These are phyloP conservation scores for Beauveria medogensis DNA, from an alignment of 2,329 filamentous ascomycete species.

Conservation along the genomic window DNA sequence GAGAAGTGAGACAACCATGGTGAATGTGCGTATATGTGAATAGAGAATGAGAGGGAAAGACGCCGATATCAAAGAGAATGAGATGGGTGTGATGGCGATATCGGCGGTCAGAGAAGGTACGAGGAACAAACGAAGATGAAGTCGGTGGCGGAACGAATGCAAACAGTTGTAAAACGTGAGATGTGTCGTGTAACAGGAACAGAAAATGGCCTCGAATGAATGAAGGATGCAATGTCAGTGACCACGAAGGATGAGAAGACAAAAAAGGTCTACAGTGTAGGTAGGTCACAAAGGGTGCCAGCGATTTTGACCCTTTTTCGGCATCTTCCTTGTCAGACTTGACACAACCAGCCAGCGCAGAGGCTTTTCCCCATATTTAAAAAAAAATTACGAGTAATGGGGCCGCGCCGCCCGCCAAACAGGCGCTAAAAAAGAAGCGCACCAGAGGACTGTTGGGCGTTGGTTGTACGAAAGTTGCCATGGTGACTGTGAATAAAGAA, in stretches of 20 bases:
- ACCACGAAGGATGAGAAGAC: background rate
- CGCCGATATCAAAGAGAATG: background rate
- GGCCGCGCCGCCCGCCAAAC: background rate
- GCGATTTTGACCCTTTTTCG: slow-evolving; percentile 2
- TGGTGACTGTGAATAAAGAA: no score
- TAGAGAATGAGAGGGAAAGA: background rate
- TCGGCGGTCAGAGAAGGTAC: background rate
- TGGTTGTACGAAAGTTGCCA: no score
- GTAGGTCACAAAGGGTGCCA: background rate
- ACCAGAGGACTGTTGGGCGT: no score
- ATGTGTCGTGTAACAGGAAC: background rate
- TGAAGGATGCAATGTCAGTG: background rate
- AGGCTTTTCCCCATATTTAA: slow-evolving; percentile 4
- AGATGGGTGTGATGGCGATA: background rate
- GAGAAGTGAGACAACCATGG: slow-evolving; percentile 11
- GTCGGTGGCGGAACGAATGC: background rate
- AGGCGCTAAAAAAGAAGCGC: background rate
- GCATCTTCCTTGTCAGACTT: background rate
- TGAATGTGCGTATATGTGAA: slow-evolving; percentile 1
- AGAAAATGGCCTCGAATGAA: background rate
- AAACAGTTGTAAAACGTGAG: background rate
- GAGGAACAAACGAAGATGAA: background rate
- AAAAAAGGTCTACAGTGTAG: no score
- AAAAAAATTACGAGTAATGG: background rate
- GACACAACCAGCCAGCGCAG: background rate